Conservation (phyloP, 148 eudicot genomes). For the Arctostaphylos glauca region DNA sequence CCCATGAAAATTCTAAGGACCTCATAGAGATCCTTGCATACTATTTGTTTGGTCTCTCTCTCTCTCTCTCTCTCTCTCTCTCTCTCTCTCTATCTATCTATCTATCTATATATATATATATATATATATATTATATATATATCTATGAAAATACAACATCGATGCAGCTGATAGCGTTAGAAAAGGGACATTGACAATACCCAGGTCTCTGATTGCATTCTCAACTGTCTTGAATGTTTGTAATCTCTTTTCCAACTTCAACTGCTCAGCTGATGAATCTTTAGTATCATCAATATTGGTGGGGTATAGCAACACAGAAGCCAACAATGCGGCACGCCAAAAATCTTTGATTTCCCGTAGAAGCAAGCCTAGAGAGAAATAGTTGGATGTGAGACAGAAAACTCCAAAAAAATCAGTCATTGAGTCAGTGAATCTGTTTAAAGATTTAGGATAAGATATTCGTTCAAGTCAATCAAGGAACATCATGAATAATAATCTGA, state of each 20-base stretch:
- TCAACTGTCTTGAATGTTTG: conserved; percentile 47
- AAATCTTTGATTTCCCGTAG: conserved; percentile 85
- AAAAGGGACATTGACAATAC: conserved; percentile 27
- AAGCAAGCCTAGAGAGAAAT: conserved; percentile 51
- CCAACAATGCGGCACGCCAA: conserved; percentile 75
- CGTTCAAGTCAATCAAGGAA: neutral
- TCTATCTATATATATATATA: too few species aligned
- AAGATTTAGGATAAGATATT: neutral
- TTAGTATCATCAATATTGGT: conserved; percentile 19
- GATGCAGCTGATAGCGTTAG: neutral
- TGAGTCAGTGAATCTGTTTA: neutral
- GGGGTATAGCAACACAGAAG: conserved; percentile 53
- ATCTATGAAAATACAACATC: neutral
- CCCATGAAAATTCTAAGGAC: neutral
- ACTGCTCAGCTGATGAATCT: conserved; percentile 32
- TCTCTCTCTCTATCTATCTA: too few species aligned
- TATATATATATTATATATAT: too few species aligned
- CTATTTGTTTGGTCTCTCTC: neutral
- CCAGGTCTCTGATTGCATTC: conserved; percentile 48
- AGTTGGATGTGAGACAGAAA: neutral
- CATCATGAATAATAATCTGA: neutral
- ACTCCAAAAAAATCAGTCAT: neutral
- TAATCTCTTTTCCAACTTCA: conserved; percentile 42
- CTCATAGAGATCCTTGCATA: neutral
- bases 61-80: too few species aligned